phyloP scores from a whole-genome alignment of 75 land plant genomes.

The Isoetes taiwanensis region DNA sequence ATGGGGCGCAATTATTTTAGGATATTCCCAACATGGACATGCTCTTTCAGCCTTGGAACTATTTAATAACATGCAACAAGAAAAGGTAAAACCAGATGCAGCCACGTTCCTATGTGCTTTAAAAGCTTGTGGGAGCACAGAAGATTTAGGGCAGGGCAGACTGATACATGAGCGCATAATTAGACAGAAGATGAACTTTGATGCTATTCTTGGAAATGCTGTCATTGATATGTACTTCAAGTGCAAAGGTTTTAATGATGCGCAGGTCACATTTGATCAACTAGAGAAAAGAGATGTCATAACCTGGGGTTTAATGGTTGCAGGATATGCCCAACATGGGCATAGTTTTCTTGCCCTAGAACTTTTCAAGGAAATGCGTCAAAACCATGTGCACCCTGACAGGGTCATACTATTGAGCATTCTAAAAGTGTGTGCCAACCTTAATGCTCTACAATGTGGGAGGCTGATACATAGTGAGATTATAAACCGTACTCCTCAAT shows the following conservation, averaged over 20 bases:
- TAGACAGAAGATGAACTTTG: conserved; percentile 15
- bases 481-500: no score
- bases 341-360: conserved; percentile 7
- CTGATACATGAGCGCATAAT: conserved; percentile 28
- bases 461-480: conserved; percentile 27
- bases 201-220: conserved; percentile 29
- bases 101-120: conserved; percentile 31
- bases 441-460: conserved; percentile 26
- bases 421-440: conserved; percentile 11
- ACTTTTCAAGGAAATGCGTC: not conserved
- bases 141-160: conserved; percentile 24
- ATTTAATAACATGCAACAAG: conserved; percentile 25
- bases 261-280: not conserved
- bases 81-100: conserved; percentile 22
- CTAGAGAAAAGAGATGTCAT: not conserved
- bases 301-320: not conserved
- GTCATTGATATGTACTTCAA: conserved; percentile 32
- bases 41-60: conserved; percentile 23
- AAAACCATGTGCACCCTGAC: not conserved
- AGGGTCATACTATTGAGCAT: not conserved
- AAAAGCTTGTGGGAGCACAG: conserved; percentile 27
- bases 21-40: conserved; percentile 24
- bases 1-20: conserved; percentile 48
- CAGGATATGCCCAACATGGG: conserved; percentile 27
- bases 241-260: not conserved